Conservation (phyloP, 164 flowering plant species). For the Vitis rotundifolia region DNA sequence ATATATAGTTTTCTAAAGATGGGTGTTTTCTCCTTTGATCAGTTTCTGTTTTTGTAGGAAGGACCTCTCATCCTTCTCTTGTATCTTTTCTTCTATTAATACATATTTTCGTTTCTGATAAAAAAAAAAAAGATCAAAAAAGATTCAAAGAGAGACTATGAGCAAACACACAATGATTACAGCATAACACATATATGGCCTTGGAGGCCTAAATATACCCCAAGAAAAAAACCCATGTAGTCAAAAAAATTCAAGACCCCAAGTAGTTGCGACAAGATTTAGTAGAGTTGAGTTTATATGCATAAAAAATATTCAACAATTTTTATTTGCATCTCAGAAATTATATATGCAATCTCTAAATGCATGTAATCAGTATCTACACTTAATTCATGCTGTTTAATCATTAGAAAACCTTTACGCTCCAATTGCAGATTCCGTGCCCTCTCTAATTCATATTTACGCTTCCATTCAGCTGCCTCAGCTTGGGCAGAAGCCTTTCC, state of each 20-base stretch:
- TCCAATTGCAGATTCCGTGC: slow-evolving; percentile 52
- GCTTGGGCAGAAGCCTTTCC: slow-evolving; percentile 97
- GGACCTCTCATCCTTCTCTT: too few species aligned
- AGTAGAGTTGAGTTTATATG: not conserved
- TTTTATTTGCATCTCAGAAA: not conserved
- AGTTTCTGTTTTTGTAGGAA: too few species aligned
- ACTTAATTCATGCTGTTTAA: slow-evolving; percentile 2
- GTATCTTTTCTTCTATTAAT: too few species aligned
- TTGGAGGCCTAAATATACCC: not conserved
- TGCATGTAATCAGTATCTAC: not conserved
- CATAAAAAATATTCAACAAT: not conserved
- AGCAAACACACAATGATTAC: too few species aligned
- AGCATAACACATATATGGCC: not conserved
- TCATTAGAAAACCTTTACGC: slow-evolving; percentile 52
- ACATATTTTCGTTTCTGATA: too few species aligned
- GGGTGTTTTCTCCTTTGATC: too few species aligned
- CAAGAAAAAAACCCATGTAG: not conserved
- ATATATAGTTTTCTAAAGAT: too few species aligned
- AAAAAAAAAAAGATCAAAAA: too few species aligned
- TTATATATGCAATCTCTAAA: not conserved
- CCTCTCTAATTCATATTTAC: slow-evolving; percentile 86
- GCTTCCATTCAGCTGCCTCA: slow-evolving; percentile 99
- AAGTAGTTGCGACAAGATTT: not conserved
- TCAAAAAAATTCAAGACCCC: not conserved
- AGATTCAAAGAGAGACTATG: too few species aligned